phyloP scores from a whole-genome alignment of 495 filamentous ascomycete genomes.

The Penicillium pulvis region DNA sequence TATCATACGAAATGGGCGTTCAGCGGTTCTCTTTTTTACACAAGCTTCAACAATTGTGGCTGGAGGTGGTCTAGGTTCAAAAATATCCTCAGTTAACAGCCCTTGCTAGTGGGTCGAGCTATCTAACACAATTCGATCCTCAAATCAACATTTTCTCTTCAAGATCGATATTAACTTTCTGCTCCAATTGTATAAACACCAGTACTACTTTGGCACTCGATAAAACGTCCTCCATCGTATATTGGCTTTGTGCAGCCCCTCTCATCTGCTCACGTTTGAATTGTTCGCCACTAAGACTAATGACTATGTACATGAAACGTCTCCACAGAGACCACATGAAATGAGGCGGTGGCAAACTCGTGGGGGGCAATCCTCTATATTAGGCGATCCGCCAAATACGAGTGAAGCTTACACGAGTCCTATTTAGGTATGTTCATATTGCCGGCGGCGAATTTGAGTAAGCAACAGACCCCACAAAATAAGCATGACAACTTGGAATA shows the following conservation, averaged over 20 bases:
- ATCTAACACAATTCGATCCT: neutral
- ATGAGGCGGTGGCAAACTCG: neutral
- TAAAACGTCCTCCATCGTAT: too few relatives aligned
- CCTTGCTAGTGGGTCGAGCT: neutral
- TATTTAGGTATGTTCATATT: neutral
- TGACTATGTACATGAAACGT: neutral
- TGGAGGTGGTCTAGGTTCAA: neutral
- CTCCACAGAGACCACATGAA: neutral
- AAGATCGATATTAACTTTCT: too few relatives aligned
- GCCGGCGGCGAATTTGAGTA: neutral
- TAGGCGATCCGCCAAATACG: neutral
- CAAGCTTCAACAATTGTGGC: neutral
- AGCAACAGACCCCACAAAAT: neutral
- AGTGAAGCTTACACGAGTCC: neutral
- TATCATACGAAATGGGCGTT: constrained; percentile 6
- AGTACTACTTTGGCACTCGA: too few relatives aligned
- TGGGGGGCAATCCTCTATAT: neutral
- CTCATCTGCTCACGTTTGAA: too few relatives aligned
- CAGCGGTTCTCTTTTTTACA: constrained; percentile 1
- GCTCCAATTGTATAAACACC: too few relatives aligned
- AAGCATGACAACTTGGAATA: neutral
- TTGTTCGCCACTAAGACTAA: neutral
- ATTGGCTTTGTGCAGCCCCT: too few relatives aligned
- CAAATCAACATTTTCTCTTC: neutral
- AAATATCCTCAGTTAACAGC: neutral